Evolutionary conservation across 306 rosid species (phyloP), one percentile per base, ranked within the genome.

Genomic region (Vicia sativa): DNA sequence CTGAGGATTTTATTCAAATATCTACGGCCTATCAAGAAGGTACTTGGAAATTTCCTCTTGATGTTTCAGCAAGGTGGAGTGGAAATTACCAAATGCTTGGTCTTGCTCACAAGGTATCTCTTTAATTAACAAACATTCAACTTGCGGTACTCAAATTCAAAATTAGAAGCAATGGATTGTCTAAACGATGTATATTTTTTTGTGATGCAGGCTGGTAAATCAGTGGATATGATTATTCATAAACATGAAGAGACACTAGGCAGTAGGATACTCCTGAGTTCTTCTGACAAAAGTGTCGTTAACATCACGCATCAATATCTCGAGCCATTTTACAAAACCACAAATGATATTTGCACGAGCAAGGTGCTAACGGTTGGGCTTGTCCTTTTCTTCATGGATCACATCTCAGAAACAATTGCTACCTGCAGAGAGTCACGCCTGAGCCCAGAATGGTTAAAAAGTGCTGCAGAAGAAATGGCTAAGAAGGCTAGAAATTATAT

Each of bases 341-440:
- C 97, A 58, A 90, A 87, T 78, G 77, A 90, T 70, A 87, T 93
- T 70, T 93, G 99, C 90, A 83, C 95, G 5, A 88, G 78, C 82
- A 90, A 85, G 87, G 82, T 93, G 72, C 95, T 72, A 34, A 93
- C 96, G 0, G 81, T 90, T 10, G 99, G 99, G 41, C 82, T 93
- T 73, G 92, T 85, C 71, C 97, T 93, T 62, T 88, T 90, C 83
- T 93, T 93, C 83, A 90, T 93, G 97, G 99, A 93, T 87, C 95
- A 95, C 86, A 88, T 95, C 58, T 88, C 95, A 21, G 99, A 95
- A 79, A 95, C 81, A 44, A 88, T 88, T 31, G 63, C 85, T 34
- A 75, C 65, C 62, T 95, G 93, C 85, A 83, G 89, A 85, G 98
- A 88, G 54, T 74, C 96, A 23, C 90, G 88, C 34, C 92, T 80